Conservation (phyloP, 768 basidiomycete species). For the Pleurotus citrinopileatus region DNA sequence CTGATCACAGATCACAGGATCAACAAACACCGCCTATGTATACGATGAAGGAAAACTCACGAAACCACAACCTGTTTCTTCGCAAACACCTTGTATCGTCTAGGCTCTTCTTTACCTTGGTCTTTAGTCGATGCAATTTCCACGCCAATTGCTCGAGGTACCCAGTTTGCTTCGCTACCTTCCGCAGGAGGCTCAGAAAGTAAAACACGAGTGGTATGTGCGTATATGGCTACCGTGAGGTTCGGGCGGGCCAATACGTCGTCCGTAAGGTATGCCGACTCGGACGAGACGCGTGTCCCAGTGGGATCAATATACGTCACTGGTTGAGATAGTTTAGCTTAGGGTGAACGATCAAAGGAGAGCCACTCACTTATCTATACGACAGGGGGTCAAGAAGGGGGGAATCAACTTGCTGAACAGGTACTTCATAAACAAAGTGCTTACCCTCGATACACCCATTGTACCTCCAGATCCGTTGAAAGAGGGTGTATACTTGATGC, state of each 20-base stretch:
- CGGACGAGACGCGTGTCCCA: slow-evolving; percentile 52
- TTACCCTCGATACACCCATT: slow-evolving; percentile 58
- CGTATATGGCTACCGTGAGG: slow-evolving; percentile 51
- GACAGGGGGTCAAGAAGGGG: no score
- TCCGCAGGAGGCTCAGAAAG: slow-evolving; percentile 28
- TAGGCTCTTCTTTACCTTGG: slow-evolving; percentile 20
- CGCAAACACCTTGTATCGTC: slow-evolving; percentile 39
- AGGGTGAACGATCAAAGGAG: not conserved
- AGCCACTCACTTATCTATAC: slow-evolving; percentile 41
- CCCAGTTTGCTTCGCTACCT: slow-evolving; percentile 21
- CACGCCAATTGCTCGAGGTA: slow-evolving; percentile 50
- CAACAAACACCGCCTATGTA: not conserved
- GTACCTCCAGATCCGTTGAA: slow-evolving; percentile 57
- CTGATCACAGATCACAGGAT: slow-evolving; percentile 25
- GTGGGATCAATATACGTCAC: slow-evolving; percentile 63
- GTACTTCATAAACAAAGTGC: slow-evolving; percentile 14
- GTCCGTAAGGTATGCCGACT: slow-evolving; percentile 60
- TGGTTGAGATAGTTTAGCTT: slow-evolving; percentile 20
- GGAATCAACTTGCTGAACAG: not conserved
- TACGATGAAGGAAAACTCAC: slow-evolving; percentile 31
- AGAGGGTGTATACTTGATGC: slow-evolving; percentile 52
- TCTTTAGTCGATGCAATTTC: slow-evolving; percentile 42
- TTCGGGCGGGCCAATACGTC: slow-evolving; percentile 59
- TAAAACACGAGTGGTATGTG: slow-evolving; percentile 51
- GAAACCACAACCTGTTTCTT: slow-evolving; percentile 57